Conservation (phyloP, 2,329 filamentous ascomycete genomes). For the Aureobasidium sp. region DNA sequence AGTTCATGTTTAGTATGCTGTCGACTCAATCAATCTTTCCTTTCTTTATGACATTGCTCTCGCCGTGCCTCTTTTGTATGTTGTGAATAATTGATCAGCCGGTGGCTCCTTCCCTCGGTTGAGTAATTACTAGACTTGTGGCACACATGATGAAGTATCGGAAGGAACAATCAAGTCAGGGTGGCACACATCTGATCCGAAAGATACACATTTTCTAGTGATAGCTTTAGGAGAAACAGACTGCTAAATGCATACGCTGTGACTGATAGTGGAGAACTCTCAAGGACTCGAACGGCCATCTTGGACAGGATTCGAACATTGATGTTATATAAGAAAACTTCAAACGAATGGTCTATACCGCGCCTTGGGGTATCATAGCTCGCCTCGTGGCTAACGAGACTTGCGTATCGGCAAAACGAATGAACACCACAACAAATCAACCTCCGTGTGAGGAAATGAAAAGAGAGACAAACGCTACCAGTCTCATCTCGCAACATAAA, state of each 20-base stretch:
- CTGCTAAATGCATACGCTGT: no score
- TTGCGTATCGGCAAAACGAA: background rate
- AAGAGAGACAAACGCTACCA: background rate
- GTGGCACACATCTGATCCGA: background rate
- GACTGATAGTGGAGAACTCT: no score
- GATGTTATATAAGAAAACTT: background rate
- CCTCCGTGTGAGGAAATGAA: background rate
- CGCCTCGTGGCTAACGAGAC: background rate
- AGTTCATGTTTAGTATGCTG: background rate
- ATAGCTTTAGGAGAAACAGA: no score
- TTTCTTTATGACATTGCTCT: background rate
- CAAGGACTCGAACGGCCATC: no score
- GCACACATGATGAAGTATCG: no score
- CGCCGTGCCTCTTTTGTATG: background rate
- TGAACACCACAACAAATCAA: background rate
- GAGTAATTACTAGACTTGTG: no score
- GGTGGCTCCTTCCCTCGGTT: no score
- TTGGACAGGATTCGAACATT: background rate
- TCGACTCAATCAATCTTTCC: background rate
- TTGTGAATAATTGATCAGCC: background rate
- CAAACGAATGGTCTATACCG: background rate
- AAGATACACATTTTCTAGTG: background rate
- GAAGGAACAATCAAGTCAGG: background rate
- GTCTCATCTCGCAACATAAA: background rate
- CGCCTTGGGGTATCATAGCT: background rate